A percentile compares a stretch with the other conserved stretches of the same genome.
Conservation (phyloP, 1,284 basidiomycete species). For the Ceratobasidium papillatum region DNA sequence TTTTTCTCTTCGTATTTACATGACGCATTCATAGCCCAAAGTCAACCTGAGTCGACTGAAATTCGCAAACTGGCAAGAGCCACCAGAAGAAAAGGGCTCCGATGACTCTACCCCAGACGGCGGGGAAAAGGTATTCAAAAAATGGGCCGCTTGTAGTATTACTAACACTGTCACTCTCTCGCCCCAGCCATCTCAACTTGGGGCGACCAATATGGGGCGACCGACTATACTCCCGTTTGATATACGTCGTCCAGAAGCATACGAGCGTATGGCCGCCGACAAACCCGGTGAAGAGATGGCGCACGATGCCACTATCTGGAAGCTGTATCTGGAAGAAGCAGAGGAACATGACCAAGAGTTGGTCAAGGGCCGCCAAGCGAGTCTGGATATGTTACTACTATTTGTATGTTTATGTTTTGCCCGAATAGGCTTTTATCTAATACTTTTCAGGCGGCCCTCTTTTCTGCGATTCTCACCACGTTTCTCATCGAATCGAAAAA, state of each 20-base stretch:
- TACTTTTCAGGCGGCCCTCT: constrained; percentile 1
- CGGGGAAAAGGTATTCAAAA: not conserved
- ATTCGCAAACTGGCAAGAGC: not conserved
- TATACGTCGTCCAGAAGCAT: no score
- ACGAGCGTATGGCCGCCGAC: not conserved
- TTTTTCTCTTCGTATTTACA: no score
- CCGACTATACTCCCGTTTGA: not conserved
- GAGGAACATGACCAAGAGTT: not conserved
- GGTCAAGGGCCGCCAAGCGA: not conserved
- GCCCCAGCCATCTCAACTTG: no score
- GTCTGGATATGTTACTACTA: not conserved
- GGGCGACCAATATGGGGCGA: not conserved
- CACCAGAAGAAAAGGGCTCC: not conserved
- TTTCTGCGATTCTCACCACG: constrained; percentile 4
- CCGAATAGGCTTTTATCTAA: not conserved
- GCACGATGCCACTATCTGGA: not conserved
- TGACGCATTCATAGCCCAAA: not conserved
- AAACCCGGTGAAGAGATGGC: not conserved
- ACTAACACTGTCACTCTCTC: not conserved
- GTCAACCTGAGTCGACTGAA: not conserved
- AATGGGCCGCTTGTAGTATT: not conserved
- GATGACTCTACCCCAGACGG: not conserved
- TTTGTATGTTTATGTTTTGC: not conserved
- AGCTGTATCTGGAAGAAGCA: not conserved
- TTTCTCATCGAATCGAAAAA: constrained; percentile 8